phyloP scores from a whole-genome alignment of 2,329 filamentous ascomycete species.

The Waltergamsia citrina region DNA sequence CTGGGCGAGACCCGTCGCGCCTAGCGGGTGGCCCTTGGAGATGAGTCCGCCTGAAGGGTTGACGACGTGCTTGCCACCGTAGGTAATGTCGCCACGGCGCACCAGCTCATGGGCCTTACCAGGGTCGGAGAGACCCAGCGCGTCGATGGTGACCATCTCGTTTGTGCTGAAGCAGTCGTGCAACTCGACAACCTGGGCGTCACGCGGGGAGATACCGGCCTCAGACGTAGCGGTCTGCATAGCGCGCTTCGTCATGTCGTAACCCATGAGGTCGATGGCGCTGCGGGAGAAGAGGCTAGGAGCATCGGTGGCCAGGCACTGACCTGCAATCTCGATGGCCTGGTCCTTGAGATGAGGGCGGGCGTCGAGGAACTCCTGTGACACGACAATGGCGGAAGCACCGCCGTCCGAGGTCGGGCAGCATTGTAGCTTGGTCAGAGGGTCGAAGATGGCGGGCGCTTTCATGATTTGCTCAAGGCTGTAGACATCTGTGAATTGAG shows the following conservation, averaged over 20 bases:
- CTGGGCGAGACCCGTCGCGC: slow-evolving; percentile 89
- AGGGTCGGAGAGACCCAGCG: slow-evolving; percentile 65
- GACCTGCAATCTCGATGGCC: slow-evolving; percentile 83
- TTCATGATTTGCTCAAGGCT: slow-evolving; percentile 72
- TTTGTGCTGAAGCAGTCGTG: slow-evolving; percentile 97
- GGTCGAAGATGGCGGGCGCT: slow-evolving; percentile 69
- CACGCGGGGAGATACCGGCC: slow-evolving; percentile 56
- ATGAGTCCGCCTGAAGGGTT: slow-evolving; percentile 94
- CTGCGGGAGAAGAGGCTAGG: slow-evolving; percentile 69
- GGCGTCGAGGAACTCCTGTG: slow-evolving; percentile 77
- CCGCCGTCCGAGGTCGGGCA: slow-evolving; percentile 92
- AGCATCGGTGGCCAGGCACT: slow-evolving; percentile 77
- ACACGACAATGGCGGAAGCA: slow-evolving; percentile 81
- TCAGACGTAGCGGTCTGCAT: slow-evolving; percentile 62
- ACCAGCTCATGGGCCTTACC: slow-evolving; percentile 93
- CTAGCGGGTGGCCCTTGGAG: slow-evolving; percentile 90
- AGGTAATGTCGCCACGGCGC: slow-evolving; percentile 79
- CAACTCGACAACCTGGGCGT: slow-evolving; percentile 80
- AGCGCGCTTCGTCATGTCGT: slow-evolving; percentile 71
- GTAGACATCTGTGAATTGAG: slow-evolving; percentile 94
- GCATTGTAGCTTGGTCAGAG: slow-evolving; percentile 96
- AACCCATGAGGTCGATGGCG: slow-evolving; percentile 83
- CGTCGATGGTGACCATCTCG: slow-evolving; percentile 85
- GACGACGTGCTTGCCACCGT: slow-evolving; percentile 73
- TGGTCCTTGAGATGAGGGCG: slow-evolving; percentile 73